These are phyloP conservation scores for Nothophoma quercina DNA, from an alignment of 2,329 filamentous ascomycete genomes.

Conservation along the genomic window DNA sequence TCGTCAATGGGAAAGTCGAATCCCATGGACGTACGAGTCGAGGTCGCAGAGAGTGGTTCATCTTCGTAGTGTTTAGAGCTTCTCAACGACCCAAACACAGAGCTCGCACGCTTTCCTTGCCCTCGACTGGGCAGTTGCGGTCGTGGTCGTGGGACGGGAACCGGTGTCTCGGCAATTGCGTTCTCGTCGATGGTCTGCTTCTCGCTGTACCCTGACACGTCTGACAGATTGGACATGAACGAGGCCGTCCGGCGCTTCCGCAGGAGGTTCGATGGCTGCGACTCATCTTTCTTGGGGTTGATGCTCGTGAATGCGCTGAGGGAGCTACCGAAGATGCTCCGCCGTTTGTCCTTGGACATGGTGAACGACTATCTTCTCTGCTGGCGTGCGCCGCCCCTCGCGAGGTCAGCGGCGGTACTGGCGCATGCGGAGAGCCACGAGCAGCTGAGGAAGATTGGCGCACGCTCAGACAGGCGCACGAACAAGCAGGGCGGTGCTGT, in stretches of 20 bases:
- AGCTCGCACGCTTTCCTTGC: conserved; percentile 47
- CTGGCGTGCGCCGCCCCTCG: conserved; percentile 36
- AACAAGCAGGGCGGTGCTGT: conserved; percentile 2
- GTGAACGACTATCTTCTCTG: conserved; percentile 25
- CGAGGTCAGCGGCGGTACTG: conserved; percentile 35
- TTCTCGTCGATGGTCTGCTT: conserved; percentile 22
- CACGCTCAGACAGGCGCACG: conserved; percentile 4
- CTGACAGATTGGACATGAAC: conserved; percentile 45
- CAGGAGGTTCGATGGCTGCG: conserved; percentile 45
- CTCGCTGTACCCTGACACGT: conserved; percentile 34
- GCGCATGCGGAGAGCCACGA: conserved; percentile 30
- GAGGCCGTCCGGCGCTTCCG: conserved; percentile 49
- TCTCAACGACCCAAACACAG: conserved; percentile 66
- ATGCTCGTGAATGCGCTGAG: conserved; percentile 40
- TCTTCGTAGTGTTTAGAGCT: conserved; percentile 63
- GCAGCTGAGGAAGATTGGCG: conserved; percentile 17
- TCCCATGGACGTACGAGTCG: conserved; percentile 56
- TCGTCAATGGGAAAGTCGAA: conserved; percentile 52
- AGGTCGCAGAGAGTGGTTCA: conserved; percentile 57
- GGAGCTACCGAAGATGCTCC: conserved; percentile 49
- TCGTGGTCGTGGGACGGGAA: conserved; percentile 18
- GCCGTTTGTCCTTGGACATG: conserved; percentile 49
- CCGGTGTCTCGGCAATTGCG: conserved; percentile 19
- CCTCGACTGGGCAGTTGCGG: conserved; percentile 30
- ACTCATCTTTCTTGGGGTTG: conserved; percentile 42